phyloP scores from a whole-genome alignment of 2,329 filamentous ascomycete genomes.

The Aspergillus sp. region DNA sequence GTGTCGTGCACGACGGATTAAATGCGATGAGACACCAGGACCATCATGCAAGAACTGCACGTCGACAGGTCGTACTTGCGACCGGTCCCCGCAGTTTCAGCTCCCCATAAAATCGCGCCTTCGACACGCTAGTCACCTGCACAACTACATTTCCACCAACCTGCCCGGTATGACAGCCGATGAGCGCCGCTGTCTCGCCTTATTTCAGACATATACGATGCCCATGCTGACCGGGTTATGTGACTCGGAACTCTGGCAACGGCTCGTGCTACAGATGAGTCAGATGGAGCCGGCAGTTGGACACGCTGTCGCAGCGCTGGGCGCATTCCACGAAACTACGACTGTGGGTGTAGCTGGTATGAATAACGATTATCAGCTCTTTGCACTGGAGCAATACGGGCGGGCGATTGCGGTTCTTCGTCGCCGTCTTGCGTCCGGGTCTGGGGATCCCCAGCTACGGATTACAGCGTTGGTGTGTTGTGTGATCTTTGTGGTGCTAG shows the following conservation, averaged over 20 bases:
- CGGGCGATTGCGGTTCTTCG: constrained; percentile 1
- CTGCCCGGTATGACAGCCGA: constrained; percentile 13
- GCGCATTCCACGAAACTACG: constrained; percentile 7
- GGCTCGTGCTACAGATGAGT: constrained; percentile 1
- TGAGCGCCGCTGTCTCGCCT: constrained; percentile 23
- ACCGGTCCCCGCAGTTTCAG: constrained; percentile 33
- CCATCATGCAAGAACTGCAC: constrained; percentile 39
- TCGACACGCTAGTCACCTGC: not conserved
- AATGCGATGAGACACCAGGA: constrained; percentile 33
- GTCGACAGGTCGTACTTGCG: constrained; percentile 40
- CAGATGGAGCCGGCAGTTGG: constrained; percentile 10
- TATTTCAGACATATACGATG: constrained; percentile 19
- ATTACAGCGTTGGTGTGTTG: constrained; percentile 12
- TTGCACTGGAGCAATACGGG: constrained; percentile 11
- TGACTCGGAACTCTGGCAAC: constrained; percentile 14
- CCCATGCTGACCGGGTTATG: constrained; percentile 20
- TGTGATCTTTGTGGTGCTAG: constrained; percentile 1
- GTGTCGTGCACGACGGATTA: constrained; percentile 13
- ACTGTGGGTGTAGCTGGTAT: too few relatives aligned
- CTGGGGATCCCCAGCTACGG: constrained; percentile 5
- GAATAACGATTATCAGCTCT: constrained; percentile 2
- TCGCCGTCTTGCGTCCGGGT: not conserved
- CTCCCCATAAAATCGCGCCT: not conserved
- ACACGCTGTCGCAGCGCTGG: constrained; percentile 9
- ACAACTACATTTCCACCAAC: not conserved